Conservation (phyloP, 805 yeast species). For the Candida gorgasii region DNA sequence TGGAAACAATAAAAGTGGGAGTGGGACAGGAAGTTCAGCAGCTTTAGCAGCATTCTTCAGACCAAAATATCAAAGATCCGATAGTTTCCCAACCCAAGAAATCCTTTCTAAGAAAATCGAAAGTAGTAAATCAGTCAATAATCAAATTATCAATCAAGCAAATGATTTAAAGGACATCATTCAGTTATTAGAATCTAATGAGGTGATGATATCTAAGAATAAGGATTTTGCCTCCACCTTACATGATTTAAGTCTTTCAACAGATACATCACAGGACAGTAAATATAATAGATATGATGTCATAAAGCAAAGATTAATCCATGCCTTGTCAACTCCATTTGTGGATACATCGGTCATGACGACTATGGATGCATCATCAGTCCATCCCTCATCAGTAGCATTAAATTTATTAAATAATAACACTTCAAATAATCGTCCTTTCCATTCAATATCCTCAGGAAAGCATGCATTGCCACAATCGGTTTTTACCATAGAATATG, state of each 20-base stretch:
- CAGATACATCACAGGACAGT: constrained; percentile 26
- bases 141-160: constrained; percentile 9
- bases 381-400: constrained; percentile 34
- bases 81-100: constrained; percentile 33
- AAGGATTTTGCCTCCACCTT: constrained; percentile 52
- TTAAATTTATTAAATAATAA: constrained; percentile 24
- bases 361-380: constrained; percentile 23
- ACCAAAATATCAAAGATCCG: constrained; percentile 36
- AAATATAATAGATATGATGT: constrained; percentile 31
- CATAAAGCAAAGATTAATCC: constrained; percentile 49
- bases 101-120: constrained; percentile 11
- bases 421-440: constrained; percentile 39
- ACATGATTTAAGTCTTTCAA: constrained; percentile 52
- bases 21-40: constrained; percentile 44
- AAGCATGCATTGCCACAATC: constrained; percentile 80
- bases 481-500: constrained; percentile 73
- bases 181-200: constrained; percentile 44
- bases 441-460: constrained; percentile 66
- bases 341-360: constrained; percentile 42
- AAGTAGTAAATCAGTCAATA: constrained; percentile 1
- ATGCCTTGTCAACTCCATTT: constrained; percentile 71
- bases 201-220: constrained; percentile 26
- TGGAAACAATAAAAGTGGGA: constrained; percentile 4
- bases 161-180: constrained; percentile 53
- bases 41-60: constrained; percentile 48